A percentile compares a stretch with the other conserved stretches of the same genome.
Evolutionary conservation across 1,284 basidiomycete genomes (phyloP).

Genomic region (Crucibulum parvulum): DNA sequence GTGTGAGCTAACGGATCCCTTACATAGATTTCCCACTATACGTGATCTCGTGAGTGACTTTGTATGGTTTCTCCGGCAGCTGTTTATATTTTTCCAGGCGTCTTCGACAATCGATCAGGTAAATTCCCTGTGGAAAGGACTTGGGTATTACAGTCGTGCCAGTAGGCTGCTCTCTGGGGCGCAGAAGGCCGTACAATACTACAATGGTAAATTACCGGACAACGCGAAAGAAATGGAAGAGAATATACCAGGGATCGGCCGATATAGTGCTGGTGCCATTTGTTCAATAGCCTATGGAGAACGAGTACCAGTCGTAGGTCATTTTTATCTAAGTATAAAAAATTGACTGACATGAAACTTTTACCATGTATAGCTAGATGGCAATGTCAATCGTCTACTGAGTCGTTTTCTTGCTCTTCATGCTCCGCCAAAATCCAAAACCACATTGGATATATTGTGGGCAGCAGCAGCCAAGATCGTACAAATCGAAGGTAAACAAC

Average conservation of each 20-base stretch:
- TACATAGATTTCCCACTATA: conserved; percentile 82
- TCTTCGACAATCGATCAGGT: conserved; percentile 83
- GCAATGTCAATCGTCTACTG: conserved; percentile 88
- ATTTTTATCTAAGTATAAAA: background rate
- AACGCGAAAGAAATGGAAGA: conserved; percentile 85
- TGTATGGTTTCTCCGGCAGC: background rate
- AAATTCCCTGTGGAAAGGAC: conserved; percentile 88
- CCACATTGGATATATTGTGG: conserved; percentile 86
- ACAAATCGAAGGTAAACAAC: conserved; percentile 30
- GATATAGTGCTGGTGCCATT: conserved; percentile 92
- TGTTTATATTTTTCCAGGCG: conserved; percentile 48
- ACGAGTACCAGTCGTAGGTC: conserved; percentile 79
- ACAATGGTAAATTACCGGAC: conserved; percentile 77
- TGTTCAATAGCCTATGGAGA: conserved; percentile 91
- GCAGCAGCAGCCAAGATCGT: conserved; percentile 77
- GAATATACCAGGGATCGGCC: conserved; percentile 88
- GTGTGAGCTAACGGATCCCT: conserved; percentile 14
- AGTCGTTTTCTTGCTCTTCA: conserved; percentile 85
- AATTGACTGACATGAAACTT: background rate
- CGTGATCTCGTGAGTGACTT: conserved; percentile 65
- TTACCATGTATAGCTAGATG: conserved; percentile 71
- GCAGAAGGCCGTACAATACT: conserved; percentile 74
- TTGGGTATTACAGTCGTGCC: conserved; percentile 93
- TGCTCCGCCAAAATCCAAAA: conserved; percentile 81
- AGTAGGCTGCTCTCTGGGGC: conserved; percentile 81